Conservation (phyloP, 2,329 filamentous ascomycete genomes). For the Aspergillus costaricaensis region DNA sequence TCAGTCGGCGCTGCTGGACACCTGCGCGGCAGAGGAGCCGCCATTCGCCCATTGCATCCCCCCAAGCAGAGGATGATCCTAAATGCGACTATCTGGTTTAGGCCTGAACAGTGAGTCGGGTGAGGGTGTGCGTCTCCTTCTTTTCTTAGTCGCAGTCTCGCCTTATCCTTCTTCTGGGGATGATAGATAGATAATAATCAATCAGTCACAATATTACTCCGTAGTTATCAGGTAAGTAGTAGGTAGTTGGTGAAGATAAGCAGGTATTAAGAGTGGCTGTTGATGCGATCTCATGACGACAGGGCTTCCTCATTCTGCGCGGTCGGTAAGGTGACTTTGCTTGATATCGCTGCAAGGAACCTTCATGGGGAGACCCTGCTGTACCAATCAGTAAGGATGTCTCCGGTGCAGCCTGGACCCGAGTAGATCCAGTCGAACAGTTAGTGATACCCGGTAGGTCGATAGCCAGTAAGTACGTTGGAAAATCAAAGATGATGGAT, state of each 20-base stretch:
- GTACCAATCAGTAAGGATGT: constrained; percentile 1
- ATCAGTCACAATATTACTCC: too few species aligned
- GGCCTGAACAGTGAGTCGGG: neutral
- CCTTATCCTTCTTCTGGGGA: neutral
- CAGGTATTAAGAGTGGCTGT: neutral
- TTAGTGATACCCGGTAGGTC: neutral
- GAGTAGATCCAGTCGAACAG: neutral
- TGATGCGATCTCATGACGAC: neutral
- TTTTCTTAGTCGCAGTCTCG: neutral
- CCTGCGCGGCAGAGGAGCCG: constrained; percentile 22
- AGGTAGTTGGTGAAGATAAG: neutral
- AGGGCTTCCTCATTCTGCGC: neutral
- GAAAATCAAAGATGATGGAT: constrained; percentile 1
- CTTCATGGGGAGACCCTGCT: neutral
- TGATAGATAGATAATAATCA: neutral
- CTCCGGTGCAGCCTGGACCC: neutral
- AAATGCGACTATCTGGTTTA: constrained; percentile 2
- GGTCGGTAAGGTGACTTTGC: neutral
- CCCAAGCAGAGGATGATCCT: constrained; percentile 8
- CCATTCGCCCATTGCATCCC: constrained; percentile 29
- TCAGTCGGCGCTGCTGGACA: constrained; percentile 15
- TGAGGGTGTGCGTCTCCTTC: neutral
- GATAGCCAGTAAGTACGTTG: too few species aligned
- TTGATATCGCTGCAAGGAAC: constrained; percentile 2
- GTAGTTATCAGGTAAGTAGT: too few species aligned